A percentile compares a stretch with the other conserved stretches of the same genome.
Conservation (phyloP, 192 early-diverging fungal genomes). For the Spinellus fusiger region DNA sequence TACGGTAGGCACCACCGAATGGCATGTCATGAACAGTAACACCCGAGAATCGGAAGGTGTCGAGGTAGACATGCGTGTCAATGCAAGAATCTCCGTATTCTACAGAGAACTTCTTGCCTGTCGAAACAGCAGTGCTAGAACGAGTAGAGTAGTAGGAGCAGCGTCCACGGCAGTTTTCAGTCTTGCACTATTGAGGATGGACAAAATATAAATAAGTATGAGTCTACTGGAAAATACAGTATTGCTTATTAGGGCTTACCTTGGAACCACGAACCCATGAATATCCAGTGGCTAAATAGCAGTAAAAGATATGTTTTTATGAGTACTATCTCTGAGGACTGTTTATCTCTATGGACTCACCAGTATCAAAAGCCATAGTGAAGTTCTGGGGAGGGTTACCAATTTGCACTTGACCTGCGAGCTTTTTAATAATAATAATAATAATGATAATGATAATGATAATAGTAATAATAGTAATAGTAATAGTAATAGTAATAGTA, state of each 20-base stretch:
- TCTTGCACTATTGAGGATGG: slow-evolving; percentile 8
- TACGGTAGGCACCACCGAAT: slow-evolving; percentile 28
- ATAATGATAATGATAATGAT: not conserved
- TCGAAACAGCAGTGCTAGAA: slow-evolving; percentile 12
- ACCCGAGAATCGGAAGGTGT: slow-evolving; percentile 20
- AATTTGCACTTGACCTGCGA: slow-evolving; percentile 80
- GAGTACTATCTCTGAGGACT: not conserved
- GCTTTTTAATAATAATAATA: slow-evolving; percentile 39
- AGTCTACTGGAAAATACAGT: not conserved
- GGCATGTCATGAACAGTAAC: slow-evolving; percentile 23
- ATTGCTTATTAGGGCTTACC: not conserved
- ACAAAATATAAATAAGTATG: too few species aligned
- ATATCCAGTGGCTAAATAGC: slow-evolving; percentile 19
- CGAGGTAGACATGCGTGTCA: slow-evolving; percentile 19
- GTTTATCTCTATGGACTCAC: slow-evolving; percentile 22
- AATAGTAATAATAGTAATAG: not conserved
- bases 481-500: not conserved
- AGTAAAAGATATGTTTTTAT: not conserved
- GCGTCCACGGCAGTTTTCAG: slow-evolving; percentile 25
- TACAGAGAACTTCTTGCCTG: slow-evolving; percentile 20
- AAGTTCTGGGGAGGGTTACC: slow-evolving; percentile 90
- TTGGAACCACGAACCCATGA: slow-evolving; percentile 27
- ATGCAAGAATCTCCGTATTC: slow-evolving; percentile 22
- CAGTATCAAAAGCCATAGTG: slow-evolving; percentile 90
- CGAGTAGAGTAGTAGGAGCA: slow-evolving; percentile 19